phyloP scores from a whole-genome alignment of 176 grass and related monocot species.

The Carex cristatella region DNA sequence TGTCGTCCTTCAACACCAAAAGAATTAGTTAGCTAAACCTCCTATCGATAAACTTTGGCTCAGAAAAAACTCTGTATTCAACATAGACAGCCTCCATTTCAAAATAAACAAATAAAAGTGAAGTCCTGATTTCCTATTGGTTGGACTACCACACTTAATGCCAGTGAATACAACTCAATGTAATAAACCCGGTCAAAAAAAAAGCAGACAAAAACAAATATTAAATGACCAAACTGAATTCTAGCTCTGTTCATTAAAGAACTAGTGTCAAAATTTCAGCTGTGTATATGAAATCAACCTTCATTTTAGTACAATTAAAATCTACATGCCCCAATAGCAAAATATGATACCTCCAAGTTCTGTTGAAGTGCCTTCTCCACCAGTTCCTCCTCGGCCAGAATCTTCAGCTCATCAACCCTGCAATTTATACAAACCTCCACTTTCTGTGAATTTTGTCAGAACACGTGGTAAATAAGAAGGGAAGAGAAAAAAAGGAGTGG shows the following conservation, averaged over 20 bases:
- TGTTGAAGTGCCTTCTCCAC: conserved; percentile 60
- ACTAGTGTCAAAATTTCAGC: not conserved
- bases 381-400: conserved; percentile 72
- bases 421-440: not conserved
- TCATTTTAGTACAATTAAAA: not conserved
- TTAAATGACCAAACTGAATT: not conserved
- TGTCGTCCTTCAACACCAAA: conserved; percentile 8
- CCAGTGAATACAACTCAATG: not conserved
- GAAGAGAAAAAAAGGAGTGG: not conserved
- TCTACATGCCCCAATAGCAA: not conserved
- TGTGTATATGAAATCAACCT: not conserved
- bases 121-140: not conserved
- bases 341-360: conserved; percentile 48
- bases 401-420: conserved; percentile 74
- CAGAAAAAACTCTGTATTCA: not conserved
- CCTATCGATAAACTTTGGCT: not conserved
- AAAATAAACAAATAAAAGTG: not conserved
- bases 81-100: not conserved
- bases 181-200: not conserved
- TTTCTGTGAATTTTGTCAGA: not conserved
- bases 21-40: not conserved
- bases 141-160: not conserved
- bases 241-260: not conserved
- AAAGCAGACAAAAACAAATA: not conserved
- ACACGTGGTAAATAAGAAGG: not conserved